Evolutionary conservation across 768 basidiomycete genomes (phyloP).

Genomic region (Hydnum rufescens): DNA sequence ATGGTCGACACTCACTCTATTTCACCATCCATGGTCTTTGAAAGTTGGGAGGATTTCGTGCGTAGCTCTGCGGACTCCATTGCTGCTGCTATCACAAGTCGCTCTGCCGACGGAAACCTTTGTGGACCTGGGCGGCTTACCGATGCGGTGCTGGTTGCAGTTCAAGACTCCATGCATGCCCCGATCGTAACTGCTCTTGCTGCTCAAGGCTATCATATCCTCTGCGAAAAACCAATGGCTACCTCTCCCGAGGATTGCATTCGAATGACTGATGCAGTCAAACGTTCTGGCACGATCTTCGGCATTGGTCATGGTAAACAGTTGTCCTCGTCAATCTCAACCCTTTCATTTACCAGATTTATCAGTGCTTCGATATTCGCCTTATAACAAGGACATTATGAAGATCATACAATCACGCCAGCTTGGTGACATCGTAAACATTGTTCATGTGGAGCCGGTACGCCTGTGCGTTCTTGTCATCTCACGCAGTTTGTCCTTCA

Average conservation of each 20-base stretch:
- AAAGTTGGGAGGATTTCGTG: constrained; percentile 49
- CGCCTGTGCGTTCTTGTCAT: constrained; percentile 14
- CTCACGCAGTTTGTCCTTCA: background rate
- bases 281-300: constrained; percentile 52
- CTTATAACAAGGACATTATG: constrained; percentile 53
- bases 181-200: constrained; percentile 59
- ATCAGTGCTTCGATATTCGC: constrained; percentile 70
- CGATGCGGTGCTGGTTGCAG: constrained; percentile 63
- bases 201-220: constrained; percentile 65
- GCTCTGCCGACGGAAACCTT: constrained; percentile 32
- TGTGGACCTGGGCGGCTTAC: constrained; percentile 34
- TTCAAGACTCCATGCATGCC: constrained; percentile 62
- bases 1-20: constrained; percentile 40
- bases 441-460: constrained; percentile 69
- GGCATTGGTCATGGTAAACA: constrained; percentile 67
- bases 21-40: constrained; percentile 49
- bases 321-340: background rate
- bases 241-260: constrained; percentile 53
- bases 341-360: background rate
- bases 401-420: constrained; percentile 47
- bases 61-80: constrained; percentile 28
- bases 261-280: constrained; percentile 51
- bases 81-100: constrained; percentile 22
- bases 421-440: constrained; percentile 63
- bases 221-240: constrained; percentile 90